These are phyloP conservation scores for Fusarium burgessii DNA, from an alignment of 2,329 filamentous ascomycete genomes.

Conservation along the genomic window DNA sequence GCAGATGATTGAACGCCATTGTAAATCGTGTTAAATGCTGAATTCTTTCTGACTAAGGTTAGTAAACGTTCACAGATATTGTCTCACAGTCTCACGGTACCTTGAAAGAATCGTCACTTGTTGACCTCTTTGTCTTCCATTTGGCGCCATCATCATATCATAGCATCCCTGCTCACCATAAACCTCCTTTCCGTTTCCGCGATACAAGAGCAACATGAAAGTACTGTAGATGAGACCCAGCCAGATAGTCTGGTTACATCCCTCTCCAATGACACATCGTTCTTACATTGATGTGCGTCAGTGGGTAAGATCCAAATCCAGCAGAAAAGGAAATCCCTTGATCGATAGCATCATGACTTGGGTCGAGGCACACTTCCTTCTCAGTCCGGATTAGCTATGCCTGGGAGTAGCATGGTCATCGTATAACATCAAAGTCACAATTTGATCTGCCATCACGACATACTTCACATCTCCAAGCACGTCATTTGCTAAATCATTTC, in stretches of 20 bases:
- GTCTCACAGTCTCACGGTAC: not conserved
- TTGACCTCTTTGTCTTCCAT: too few relatives aligned
- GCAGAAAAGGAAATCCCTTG: not conserved
- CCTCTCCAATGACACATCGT: too few relatives aligned
- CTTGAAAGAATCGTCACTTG: too few relatives aligned
- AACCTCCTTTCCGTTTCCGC: not conserved
- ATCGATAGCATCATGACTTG: not conserved
- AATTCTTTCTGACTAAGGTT: not conserved
- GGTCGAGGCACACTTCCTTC: not conserved
- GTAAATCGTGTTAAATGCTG: too few relatives aligned
- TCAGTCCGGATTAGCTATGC: not conserved
- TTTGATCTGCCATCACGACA: not conserved
- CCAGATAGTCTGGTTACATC: too few relatives aligned
- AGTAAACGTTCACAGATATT: not conserved
- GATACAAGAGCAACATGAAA: not conserved
- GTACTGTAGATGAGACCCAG: not conserved
- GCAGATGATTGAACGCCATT: too few relatives aligned
- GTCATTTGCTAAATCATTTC: slow-evolving; percentile 9
- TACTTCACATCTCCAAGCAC: not conserved
- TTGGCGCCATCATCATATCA: too few relatives aligned
- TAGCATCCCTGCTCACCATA: not conserved
- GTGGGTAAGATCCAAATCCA: too few relatives aligned
- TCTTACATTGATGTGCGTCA: too few relatives aligned
- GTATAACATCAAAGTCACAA: not conserved
- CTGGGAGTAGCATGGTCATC: not conserved